Evolutionary conservation across 2,329 filamentous ascomycete species (phyloP), one percentile per base, ranked within the genome.

Genomic region (Talaromyces islandicus): DNA sequence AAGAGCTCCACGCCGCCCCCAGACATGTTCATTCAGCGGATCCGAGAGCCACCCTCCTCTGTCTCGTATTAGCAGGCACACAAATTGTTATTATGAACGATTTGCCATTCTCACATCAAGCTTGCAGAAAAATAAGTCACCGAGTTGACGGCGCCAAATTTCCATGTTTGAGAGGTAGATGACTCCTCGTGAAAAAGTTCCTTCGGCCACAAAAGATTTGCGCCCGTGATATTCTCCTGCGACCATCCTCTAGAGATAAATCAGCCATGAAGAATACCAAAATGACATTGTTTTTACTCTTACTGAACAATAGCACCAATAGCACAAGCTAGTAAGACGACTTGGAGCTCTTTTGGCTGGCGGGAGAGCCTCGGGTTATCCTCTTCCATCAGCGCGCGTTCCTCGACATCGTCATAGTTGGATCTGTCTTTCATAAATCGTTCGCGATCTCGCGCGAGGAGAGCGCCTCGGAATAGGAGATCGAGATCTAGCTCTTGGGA

Each of bases 291-390:
- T 32, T 38, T 9, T 38, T 48, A 3, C n/a, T 21, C 43, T 41
- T 55, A 62, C 60, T 74, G 72, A 1, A 72, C 70, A 17, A 71
- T 65, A 27, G 72, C 72, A 5, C 68, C 72, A 21, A 73, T 65
- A 41, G 67, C 69, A 10, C 72, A 70, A 2, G 68, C 70, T 19
- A 70, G 62, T 41, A 74, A 66, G 7, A 71, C 70, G 17, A 69
- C 65, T 46, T 66, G 64, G 11, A 74, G 62, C 32, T 67, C 67
- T 62, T 69, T 72, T 3, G 70, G 70, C 48, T 71, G 70, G 25
- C 64, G 55, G 66, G 67, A 67, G 9, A 62, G 35, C 24, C 25
- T 60, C 21, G 60, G 60, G 7, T 56, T 55, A 19, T 62, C 48
- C 56, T 63, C 62, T 46, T 52, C 54, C 4, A 43, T n/a, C 24